These are phyloP conservation scores for Maudiozyma bulderi DNA, from an alignment of 805 yeast species.

Conservation along the genomic window DNA sequence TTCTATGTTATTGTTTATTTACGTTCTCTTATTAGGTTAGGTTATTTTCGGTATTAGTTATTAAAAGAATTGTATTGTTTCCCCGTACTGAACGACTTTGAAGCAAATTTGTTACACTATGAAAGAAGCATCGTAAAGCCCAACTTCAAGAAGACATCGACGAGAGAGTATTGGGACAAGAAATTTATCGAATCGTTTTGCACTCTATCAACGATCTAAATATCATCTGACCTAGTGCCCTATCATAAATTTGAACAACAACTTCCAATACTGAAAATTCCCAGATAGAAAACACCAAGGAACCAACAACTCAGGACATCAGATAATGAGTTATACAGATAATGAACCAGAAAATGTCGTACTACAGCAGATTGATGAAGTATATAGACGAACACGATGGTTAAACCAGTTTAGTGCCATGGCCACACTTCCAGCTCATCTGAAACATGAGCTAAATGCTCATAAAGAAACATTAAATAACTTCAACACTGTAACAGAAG, in stretches of 20 bases:
- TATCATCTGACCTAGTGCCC: too few species aligned
- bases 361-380: conserved; percentile 16
- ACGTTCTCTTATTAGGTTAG: neutral
- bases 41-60: too few species aligned
- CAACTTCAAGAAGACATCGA: too few species aligned
- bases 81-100: neutral
- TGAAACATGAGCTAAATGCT: conserved; percentile 21
- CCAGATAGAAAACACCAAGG: too few species aligned
- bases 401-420: conserved; percentile 23
- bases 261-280: too few species aligned
- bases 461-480: conserved; percentile 2
- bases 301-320: neutral
- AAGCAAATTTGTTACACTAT: neutral
- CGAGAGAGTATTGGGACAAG: too few species aligned
- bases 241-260: too few species aligned
- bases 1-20: neutral
- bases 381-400: conserved; percentile 23
- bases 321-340: neutral
- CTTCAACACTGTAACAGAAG: neutral
- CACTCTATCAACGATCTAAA: too few species aligned
- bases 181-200: too few species aligned
- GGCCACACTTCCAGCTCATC: conserved; percentile 21
- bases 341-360: neutral
- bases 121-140: too few species aligned
- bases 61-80: neutral